phyloP scores from a whole-genome alignment of 495 filamentous ascomycete species.

The Penicillium coprophilum region DNA sequence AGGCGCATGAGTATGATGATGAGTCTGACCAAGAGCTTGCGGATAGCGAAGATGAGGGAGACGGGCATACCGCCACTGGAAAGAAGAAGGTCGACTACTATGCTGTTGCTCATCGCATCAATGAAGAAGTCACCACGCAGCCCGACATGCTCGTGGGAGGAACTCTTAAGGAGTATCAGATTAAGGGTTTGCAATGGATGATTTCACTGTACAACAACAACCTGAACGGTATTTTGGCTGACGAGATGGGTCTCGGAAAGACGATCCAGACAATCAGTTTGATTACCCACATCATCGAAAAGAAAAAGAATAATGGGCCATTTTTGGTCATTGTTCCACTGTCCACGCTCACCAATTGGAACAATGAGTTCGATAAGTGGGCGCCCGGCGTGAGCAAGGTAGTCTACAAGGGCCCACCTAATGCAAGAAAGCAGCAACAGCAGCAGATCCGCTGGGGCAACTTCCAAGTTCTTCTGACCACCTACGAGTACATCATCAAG shows the following conservation, averaged over 20 bases:
- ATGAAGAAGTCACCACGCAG: conserved; percentile 83
- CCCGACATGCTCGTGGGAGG: conserved; percentile 86
- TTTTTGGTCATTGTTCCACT: conserved; percentile 96
- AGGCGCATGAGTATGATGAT: conserved; percentile 56
- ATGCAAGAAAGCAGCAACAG: conserved; percentile 83
- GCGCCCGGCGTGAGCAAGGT: conserved; percentile 80
- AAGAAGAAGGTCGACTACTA: conserved; percentile 92
- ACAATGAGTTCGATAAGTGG: conserved; percentile 98
- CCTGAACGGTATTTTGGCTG: conserved; percentile 95
- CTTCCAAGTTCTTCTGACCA: conserved; percentile 95
- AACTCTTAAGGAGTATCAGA: conserved; percentile 91
- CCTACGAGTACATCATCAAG: conserved; percentile 99
- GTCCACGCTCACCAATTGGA: conserved; percentile 98
- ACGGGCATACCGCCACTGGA: conserved; percentile 55
- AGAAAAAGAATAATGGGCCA: conserved; percentile 87
- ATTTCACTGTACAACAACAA: conserved; percentile 99
- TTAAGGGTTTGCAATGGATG: conserved; percentile 99
- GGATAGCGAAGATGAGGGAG: conserved; percentile 65
- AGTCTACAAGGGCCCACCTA: conserved; percentile 96
- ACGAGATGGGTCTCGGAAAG: conserved; percentile 99
- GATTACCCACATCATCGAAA: conserved; percentile 94
- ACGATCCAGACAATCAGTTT: conserved; percentile 99
- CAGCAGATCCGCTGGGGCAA: conserved; percentile 90
- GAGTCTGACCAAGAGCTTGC: conserved; percentile 69
- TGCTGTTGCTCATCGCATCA: conserved; percentile 92